Percentiles rank a stretch among this genome's conserved stretches.
Evolutionary conservation across 2,329 filamentous ascomycete genomes (phyloP).

Genomic region (Canariomyces notabilis): DNA sequence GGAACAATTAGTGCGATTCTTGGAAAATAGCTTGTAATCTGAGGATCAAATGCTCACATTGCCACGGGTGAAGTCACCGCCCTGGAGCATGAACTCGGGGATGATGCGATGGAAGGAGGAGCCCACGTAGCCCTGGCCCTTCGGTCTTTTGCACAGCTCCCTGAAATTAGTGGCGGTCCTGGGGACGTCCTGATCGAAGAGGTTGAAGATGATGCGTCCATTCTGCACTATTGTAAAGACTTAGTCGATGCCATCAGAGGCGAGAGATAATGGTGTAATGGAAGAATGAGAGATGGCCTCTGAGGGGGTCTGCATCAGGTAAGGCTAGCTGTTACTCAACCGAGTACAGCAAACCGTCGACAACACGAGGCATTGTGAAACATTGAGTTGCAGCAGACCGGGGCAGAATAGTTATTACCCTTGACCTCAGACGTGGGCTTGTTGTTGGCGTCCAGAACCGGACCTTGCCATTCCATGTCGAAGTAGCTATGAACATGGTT

Average conservation of each 20-base stretch:
- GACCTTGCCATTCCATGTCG: slow-evolving; percentile 68
- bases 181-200: slow-evolving; percentile 81
- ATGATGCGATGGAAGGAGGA: slow-evolving; percentile 92
- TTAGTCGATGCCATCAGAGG: slow-evolving; percentile 12
- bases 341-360: too few species aligned
- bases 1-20: neutral
- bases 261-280: neutral
- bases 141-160: slow-evolving; percentile 73
- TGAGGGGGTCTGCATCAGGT: neutral
- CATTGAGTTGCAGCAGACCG: too few species aligned
- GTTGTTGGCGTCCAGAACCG: slow-evolving; percentile 58
- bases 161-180: slow-evolving; percentile 85
- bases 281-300: neutral
- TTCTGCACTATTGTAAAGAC: slow-evolving; percentile 53
- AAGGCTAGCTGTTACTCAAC: too few species aligned
- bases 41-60: slow-evolving; percentile 62
- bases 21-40: neutral
- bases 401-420: too few species aligned
- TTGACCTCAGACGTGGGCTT: slow-evolving; percentile 50
- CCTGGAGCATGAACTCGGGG: slow-evolving; percentile 91
- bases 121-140: slow-evolving; percentile 77
- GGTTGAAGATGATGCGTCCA: slow-evolving; percentile 82
- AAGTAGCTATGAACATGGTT: slow-evolving; percentile 52
- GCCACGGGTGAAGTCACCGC: slow-evolving; percentile 88
- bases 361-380: too few species aligned